A percentile compares a stretch with the other conserved stretches of the same genome.
Evolutionary conservation across 371 early-diverging fungal genomes (phyloP).

Genomic region (Haplosporangium sp.): DNA sequence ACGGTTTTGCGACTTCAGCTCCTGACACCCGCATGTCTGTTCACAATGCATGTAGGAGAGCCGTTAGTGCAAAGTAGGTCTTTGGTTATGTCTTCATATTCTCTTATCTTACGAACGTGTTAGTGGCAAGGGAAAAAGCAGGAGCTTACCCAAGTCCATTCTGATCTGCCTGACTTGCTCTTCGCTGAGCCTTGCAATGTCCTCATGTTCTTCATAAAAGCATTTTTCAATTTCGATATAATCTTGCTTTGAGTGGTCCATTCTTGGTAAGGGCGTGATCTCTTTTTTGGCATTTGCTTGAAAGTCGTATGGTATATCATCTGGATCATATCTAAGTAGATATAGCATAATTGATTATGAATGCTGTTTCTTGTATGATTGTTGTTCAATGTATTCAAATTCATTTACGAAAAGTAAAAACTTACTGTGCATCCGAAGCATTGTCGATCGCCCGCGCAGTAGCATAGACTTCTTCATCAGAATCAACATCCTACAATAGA

Average conservation of each 20-base stretch:
- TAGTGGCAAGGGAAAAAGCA: too few species aligned
- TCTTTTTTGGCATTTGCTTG: slow-evolving; percentile 55
- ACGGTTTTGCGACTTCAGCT: slow-evolving; percentile 74
- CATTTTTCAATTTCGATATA: slow-evolving; percentile 84
- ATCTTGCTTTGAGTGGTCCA: slow-evolving; percentile 78
- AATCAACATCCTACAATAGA: slow-evolving; percentile 70
- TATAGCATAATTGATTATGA: background rate
- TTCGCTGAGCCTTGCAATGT: slow-evolving; percentile 69
- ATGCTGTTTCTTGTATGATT: background rate
- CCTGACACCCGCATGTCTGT: slow-evolving; percentile 75
- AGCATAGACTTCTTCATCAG: slow-evolving; percentile 90
- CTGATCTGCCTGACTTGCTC: slow-evolving; percentile 71
- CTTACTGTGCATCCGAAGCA: slow-evolving; percentile 52
- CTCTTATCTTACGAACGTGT: too few species aligned
- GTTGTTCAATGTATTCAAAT: background rate
- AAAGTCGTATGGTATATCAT: slow-evolving; percentile 43
- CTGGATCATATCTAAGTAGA: slow-evolving; percentile 54
- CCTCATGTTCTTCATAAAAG: slow-evolving; percentile 86
- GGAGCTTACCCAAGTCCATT: slow-evolving; percentile 57
- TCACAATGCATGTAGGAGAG: too few species aligned
- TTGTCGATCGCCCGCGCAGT: slow-evolving; percentile 81
- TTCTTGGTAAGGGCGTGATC: slow-evolving; percentile 73
- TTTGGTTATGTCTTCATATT: too few species aligned
- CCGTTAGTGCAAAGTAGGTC: too few species aligned
- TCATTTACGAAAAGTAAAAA: too few species aligned